phyloP scores from a whole-genome alignment of 331 rosid genomes.

The Malus hybrid region DNA sequence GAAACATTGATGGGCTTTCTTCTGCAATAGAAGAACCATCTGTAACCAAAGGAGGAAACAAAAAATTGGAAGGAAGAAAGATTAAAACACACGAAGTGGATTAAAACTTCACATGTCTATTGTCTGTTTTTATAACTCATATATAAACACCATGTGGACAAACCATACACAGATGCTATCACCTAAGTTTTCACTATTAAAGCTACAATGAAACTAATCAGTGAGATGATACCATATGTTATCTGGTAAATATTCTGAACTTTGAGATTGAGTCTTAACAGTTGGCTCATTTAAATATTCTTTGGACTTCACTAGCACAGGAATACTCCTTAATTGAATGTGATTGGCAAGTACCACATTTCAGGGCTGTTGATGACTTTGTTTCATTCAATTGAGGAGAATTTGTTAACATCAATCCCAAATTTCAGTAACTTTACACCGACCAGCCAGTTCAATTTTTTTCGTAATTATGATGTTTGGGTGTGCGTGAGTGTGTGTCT shows the following conservation, averaged over 20 bases:
- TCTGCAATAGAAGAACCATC: slow-evolving; percentile 19
- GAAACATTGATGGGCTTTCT: slow-evolving; percentile 22
- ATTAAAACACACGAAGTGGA: background rate
- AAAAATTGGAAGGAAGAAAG: background rate
- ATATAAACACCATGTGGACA: background rate
- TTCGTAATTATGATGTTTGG: no score
- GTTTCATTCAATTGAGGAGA: no score
- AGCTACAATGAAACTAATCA: background rate
- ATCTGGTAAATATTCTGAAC: no score
- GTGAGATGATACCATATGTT: background rate
- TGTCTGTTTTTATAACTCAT: background rate
- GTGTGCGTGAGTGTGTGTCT: no score
- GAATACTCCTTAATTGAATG: background rate
- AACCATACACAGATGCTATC: background rate
- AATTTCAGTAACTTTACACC: no score
- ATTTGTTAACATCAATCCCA: no score
- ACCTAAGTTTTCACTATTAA: background rate
- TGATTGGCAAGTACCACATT: background rate
- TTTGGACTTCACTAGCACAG: background rate
- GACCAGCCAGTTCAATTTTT: no score
- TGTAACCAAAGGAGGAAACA: background rate
- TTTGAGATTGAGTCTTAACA: background rate
- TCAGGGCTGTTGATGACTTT: background rate
- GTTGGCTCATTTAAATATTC: background rate
- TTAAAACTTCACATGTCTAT: background rate